Base-by-base conservation (phyloP, 1,139 yeast genomes). In the Candida pseudoviswanathii region DNA sequence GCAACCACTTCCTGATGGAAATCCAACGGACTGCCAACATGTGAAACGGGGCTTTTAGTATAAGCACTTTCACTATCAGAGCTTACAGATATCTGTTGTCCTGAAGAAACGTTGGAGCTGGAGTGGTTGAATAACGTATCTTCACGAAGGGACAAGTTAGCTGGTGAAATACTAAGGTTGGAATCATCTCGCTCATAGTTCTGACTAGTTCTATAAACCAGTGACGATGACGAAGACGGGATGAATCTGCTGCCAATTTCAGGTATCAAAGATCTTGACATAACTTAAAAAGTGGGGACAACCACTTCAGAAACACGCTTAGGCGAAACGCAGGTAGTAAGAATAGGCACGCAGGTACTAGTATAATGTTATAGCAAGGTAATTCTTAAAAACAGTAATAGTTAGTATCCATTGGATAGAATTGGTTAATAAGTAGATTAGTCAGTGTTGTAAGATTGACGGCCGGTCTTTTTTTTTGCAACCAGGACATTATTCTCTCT, bases 1-100 rank as follows among this genome's bases (percentile, higher is more conserved):
- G 85, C 84, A 31, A 82, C 76, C 5, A 52, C 44, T 40, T 55
- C 55, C 34, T 50, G 58, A 41, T 53, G 53, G 6, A 47, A 11
- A 43, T 55, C 50, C 8, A 21, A 29, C 3, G 49, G 50, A 22
- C 40, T 37, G 2, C 29, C n/a, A n/a, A 22, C 25, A 29, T 30
- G 29, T 4, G 45, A 38, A 5, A 8, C 16, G 5, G 51, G 45
- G 27, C 43, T 31, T 29, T 39, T 44, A 3, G 24, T 9, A 21
- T 21, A 8, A 22, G 5, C 4, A 42, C 46, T 34, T 3, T 25
- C 25, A 39, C 44, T 41, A 10, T 22, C 30, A 21, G 36, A 40
- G 21, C 36, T 43, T 2, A 16, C 31, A 11, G 32, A 34, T n/a
- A 38, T 29, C 31, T 34, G 43, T 5, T 21, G 24, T 21, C 33